Evolutionary conservation across 805 yeast species (phyloP), one percentile per base, ranked within the genome.

Genomic region (Candida pseudofarinosa): DNA sequence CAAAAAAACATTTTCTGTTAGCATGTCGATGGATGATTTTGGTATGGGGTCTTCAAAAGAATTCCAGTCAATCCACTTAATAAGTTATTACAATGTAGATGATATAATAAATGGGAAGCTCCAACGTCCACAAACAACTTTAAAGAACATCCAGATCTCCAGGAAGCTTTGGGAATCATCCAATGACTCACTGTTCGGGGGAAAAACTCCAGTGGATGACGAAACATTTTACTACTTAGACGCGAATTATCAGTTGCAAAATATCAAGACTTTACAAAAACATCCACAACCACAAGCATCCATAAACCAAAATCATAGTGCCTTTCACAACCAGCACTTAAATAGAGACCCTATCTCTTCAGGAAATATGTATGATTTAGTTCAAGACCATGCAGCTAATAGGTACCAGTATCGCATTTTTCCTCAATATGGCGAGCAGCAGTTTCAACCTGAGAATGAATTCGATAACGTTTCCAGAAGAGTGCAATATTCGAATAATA

Each of bases 1-100:
- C 46, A 90, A 90, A 60, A 88, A 89, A 60, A 87, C 97, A 0
- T 67, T 88, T 46, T 79, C 88, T 1, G 69, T 88, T 19, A 74
- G 80, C n/a, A 62, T 84, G 13, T 60, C 45, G 13, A 41, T 55
- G 10, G 59, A 59, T 39, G 66, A 63, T 13, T 53, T 63, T 19
- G 56, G 59, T 37, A 35, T 61, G 6, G 52, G 52, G 10, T 54
- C 55, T 20, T 51, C 52, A 23, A 55, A 53, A 3, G 60, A 51
- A 34, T 59, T 56, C 36, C 76, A 73, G 52, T 77, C 85, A 3
- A 65, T 82, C 37, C 97, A 91, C 56, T 62, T 90, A 43, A 80
- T 90, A 2, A 80, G 90, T 6, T 90, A 90, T 62, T 90, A 88
- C 58, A 69, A 77, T 23, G 83, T 88, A 0, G 78, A 78, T 16